phyloP scores from a whole-genome alignment of 78 protist species.

The Parvularia atlantis region DNA sequence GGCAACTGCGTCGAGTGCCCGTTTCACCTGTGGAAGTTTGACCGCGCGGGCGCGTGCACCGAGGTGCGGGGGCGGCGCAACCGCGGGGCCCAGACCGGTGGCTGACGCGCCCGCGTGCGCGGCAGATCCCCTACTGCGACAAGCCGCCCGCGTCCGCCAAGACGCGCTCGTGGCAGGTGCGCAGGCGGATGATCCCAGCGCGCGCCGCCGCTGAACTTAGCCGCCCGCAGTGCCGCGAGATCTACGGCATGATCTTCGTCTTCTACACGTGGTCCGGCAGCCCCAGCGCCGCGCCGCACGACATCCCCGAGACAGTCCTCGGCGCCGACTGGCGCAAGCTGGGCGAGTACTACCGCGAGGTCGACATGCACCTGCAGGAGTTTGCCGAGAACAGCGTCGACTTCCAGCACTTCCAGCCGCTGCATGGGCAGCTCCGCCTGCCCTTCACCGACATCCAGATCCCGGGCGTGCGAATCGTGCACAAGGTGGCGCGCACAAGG shows the following conservation, averaged over 20 bases:
- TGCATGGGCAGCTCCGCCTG: conserved; percentile 7
- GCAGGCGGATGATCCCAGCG: neutral
- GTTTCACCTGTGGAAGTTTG: conserved; percentile 42
- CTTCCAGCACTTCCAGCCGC: conserved; percentile 20
- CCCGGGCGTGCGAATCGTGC: too few relatives aligned
- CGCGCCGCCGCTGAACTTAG: neutral
- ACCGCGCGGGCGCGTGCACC: conserved; percentile 14
- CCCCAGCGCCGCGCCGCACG: conserved; percentile 1
- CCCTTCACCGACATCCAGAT: neutral
- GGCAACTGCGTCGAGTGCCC: conserved; percentile 41
- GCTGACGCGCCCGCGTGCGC: too few relatives aligned
- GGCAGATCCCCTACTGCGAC: conserved; percentile 11
- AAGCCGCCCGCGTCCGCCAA: neutral
- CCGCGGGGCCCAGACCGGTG: too few relatives aligned
- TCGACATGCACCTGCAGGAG: conserved; percentile 1
- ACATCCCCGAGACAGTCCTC: neutral
- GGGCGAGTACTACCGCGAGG: neutral
- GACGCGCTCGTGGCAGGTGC: neutral
- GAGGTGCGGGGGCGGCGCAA: too few relatives aligned
- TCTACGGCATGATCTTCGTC: neutral
- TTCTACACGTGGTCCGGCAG: conserved; percentile 25
- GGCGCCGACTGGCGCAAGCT: neutral
- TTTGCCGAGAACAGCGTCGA: conserved; percentile 39
- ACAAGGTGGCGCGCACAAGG: too few relatives aligned
- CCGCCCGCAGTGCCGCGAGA: conserved; percentile 1